Base-by-base conservation (phyloP, 2,329 filamentous ascomycete species). In the Paecilomyces fulvus region DNA sequence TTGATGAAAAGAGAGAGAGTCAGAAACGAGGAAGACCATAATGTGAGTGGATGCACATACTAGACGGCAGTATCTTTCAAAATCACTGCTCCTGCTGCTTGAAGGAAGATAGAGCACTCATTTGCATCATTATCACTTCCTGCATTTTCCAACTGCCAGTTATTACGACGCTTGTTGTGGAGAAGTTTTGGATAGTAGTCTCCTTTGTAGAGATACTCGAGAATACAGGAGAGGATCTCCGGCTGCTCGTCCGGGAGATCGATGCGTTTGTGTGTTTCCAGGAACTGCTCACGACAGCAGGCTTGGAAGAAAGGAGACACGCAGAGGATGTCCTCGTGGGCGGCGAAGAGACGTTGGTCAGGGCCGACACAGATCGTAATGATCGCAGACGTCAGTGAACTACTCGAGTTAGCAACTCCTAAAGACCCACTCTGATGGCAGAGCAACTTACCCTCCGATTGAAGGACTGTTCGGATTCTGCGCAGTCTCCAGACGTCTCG, bases 181-280 rank as follows among this genome's bases (percentile, higher is more conserved):
- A 90, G 75, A 23, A 95, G 80, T 17, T 88, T 87, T 2, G 92
- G 91, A 64, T 87, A 92, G 76, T 96, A 96, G 73, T 96, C 92
- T 61, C 91, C 91, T 75, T 95, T 95, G 81, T 95, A 95, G 56
- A 96, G 84, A 64, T 88, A 96, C 70, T 96, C 92, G 56, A 96
- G 84, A 10, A 96, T 81, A 5, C 88, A 91, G 7, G 90, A 95
- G 73, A 96, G 92, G 66, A 95, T 87, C 70, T 95, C 90, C 20
- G 92, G 90, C 64, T 92, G 87, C 73, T 96, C 92, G 58, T 92
- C 85, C 1, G 90, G 87, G 1, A 96, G 83, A 53, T 87, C 81
- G 69, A 96, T 87, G 55, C 87, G 85, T 75, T 90, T 91, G 51
- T 71, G 69, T 14, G 77, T 69, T 58, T 82, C 81, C 74, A 83